Evolutionary conservation across 2,329 filamentous ascomycete species (phyloP).

Genomic region (Polytolypa hystricis): DNA sequence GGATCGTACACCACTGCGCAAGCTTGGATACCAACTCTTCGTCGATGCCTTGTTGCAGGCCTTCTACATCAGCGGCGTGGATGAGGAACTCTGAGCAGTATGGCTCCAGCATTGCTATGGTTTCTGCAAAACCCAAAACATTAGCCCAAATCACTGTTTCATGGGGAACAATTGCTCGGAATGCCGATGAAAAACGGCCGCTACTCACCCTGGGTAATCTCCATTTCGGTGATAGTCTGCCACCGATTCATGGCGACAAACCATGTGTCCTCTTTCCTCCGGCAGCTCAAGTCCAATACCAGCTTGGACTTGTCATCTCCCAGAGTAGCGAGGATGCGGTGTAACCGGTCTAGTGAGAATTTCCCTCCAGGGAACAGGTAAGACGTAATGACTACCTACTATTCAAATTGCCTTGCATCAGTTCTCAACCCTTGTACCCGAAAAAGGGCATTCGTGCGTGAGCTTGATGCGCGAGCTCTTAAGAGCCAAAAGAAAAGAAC

Average conservation of each 20-base stretch:
- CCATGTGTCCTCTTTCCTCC: constrained; percentile 66
- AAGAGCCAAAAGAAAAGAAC: no score
- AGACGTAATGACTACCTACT: constrained; percentile 91
- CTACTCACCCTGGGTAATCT: constrained; percentile 68
- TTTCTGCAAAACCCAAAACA: constrained; percentile 50
- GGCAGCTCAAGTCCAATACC: constrained; percentile 90
- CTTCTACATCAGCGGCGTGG: constrained; percentile 94
- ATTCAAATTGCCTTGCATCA: constrained; percentile 6
- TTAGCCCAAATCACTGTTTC: background rate
- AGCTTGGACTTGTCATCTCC: constrained; percentile 66
- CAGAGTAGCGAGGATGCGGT: constrained; percentile 61
- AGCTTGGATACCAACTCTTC: constrained; percentile 67
- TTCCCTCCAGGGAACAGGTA: constrained; percentile 77
- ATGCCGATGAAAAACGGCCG: background rate
- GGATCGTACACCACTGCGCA: constrained; percentile 77
- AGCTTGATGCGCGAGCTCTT: no score
- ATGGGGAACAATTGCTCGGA: constrained; percentile 1
- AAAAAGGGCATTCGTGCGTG: no score
- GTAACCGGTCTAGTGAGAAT: constrained; percentile 67
- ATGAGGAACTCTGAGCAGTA: constrained; percentile 96
- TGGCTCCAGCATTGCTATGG: constrained; percentile 69
- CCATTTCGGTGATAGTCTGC: constrained; percentile 96
- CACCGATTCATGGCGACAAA: constrained; percentile 99
- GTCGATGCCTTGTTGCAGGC: constrained; percentile 82
- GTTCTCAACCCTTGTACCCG: background rate